Evolutionary conservation across 139 green algal species (phyloP), one percentile per base, ranked within the genome.

Genomic region (Yamagishiella unicocca): DNA sequence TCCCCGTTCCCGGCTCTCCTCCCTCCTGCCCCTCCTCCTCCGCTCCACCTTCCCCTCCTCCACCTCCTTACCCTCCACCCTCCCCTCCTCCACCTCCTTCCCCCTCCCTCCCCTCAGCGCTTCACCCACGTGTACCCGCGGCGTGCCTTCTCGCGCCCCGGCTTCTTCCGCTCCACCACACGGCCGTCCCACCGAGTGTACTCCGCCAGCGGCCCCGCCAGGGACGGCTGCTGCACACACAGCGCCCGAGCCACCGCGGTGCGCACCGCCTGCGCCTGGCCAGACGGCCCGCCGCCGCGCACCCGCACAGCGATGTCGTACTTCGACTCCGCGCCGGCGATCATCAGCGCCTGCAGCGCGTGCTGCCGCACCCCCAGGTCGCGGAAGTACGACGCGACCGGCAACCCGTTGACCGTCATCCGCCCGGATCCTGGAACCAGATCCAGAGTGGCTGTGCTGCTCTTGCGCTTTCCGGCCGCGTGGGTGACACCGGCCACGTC

Each of bases 131-230:
- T 87, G 90, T 97, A 98, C n/a, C 91, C 92, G 88, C 96, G 97
- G 38, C 95, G 89, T 29, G 96, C 96, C 89, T 98, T 97, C 9
- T 85, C 90, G 54, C 89, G 90, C 31, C 96, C 97, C 25, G 97
- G 94, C 93, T 99, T 99, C 94, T 99, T 99, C 8, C 96, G 83
- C 90, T 99, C 97, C 70, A 99, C 97, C 24, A 96, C 89, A 4
- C 97, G 92, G 14, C 95, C 61, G 89, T 99, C 97, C 85, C 85
- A 90, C n/a, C 66, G 50, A 37, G 85, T 66, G 31, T 83, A 25
- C 2, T 95, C 90, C 8, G 91, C 96, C 33, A 99, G 91, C 68
- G 96, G 73, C 0, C 91, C 94, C 24, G 87, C 90, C 19, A 98
- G 89, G 4, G 67, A 24, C 25, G 91, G 84, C n/a, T 92, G 90